Evolutionary conservation across 805 yeast species (phyloP).

Genomic region (Candida ulmi): DNA sequence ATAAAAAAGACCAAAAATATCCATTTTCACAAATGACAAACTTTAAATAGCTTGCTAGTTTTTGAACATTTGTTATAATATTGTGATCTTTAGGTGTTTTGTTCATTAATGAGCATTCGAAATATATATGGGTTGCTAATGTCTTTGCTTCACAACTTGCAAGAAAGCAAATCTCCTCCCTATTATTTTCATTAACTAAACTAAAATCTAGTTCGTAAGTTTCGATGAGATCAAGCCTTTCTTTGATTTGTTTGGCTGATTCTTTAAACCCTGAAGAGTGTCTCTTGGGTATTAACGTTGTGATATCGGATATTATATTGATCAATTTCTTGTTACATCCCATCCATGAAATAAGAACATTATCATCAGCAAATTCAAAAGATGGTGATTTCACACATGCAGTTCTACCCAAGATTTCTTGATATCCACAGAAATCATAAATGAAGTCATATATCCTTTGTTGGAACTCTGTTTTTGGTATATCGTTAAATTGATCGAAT

Average conservation of each 20-base stretch:
- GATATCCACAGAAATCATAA: slow-evolving; percentile 5
- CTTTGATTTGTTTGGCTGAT: too few relatives aligned
- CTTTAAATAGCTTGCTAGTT: slow-evolving; percentile 2
- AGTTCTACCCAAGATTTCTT: slow-evolving; percentile 10
- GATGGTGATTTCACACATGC: slow-evolving; percentile 4
- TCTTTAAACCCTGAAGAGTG: not conserved
- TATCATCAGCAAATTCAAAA: slow-evolving; percentile 2
- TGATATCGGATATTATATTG: slow-evolving; percentile 7
- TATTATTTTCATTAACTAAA: not conserved
- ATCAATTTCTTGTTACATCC: slow-evolving; percentile 5
- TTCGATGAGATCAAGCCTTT: not conserved
- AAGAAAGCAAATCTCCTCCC: slow-evolving; percentile 5
- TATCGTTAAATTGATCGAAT: not conserved
- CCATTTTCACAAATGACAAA: slow-evolving; percentile 3
- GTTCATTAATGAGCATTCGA: slow-evolving; percentile 2
- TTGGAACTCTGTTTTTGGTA: not conserved
- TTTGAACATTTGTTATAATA: slow-evolving; percentile 1
- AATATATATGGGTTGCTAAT: slow-evolving; percentile 3
- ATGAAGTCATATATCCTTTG: slow-evolving; percentile 1
- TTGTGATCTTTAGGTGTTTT: not conserved
- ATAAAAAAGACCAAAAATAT: slow-evolving; percentile 5
- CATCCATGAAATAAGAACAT: slow-evolving; percentile 6
- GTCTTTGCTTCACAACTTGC: slow-evolving; percentile 8
- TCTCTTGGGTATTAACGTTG: slow-evolving; percentile 6
- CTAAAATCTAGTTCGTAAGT: not conserved